Conservation (phyloP, 2,329 filamentous ascomycete genomes). For the Beauveria sp. region DNA sequence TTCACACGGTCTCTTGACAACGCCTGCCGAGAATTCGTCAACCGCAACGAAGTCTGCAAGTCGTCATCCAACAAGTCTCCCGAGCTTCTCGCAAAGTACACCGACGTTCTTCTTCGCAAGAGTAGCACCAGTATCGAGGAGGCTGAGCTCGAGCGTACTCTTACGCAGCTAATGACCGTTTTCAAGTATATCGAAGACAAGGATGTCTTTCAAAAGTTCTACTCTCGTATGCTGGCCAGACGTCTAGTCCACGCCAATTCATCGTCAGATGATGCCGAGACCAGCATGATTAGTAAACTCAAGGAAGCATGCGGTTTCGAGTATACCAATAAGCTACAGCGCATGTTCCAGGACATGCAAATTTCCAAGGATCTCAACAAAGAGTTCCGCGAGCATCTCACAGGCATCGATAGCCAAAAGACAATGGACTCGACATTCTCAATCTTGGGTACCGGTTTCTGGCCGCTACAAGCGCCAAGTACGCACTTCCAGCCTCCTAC, state of each 20-base stretch:
- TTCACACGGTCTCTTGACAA: conserved; percentile 96
- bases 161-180: conserved; percentile 95
- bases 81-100: conserved; percentile 90
- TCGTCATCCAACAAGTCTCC: conserved; percentile 89
- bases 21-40: conserved; percentile 95
- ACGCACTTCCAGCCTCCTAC: conserved; percentile 83
- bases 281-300: conserved; percentile 98
- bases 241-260: conserved; percentile 92
- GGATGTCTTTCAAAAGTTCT: conserved; percentile 99
- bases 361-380: conserved; percentile 95
- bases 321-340: conserved; percentile 98
- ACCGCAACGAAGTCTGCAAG: conserved; percentile 94
- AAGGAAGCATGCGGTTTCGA: conserved; percentile 98
- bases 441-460: conserved; percentile 92
- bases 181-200: conserved; percentile 99
- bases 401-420: conserved; percentile 51
- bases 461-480: conserved; percentile 80
- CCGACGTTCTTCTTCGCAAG: conserved; percentile 87
- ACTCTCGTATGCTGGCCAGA: conserved; percentile 92
- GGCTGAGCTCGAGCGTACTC: conserved; percentile 79
- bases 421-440: conserved; percentile 80
- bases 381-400: conserved; percentile 71
- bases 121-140: conserved; percentile 90
- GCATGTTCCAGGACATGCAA: conserved; percentile 99
- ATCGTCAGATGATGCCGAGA: conserved; percentile 94